Base-by-base conservation (phyloP, 2,329 filamentous ascomycete genomes). In the Cephalotrichum gorgonifer region DNA sequence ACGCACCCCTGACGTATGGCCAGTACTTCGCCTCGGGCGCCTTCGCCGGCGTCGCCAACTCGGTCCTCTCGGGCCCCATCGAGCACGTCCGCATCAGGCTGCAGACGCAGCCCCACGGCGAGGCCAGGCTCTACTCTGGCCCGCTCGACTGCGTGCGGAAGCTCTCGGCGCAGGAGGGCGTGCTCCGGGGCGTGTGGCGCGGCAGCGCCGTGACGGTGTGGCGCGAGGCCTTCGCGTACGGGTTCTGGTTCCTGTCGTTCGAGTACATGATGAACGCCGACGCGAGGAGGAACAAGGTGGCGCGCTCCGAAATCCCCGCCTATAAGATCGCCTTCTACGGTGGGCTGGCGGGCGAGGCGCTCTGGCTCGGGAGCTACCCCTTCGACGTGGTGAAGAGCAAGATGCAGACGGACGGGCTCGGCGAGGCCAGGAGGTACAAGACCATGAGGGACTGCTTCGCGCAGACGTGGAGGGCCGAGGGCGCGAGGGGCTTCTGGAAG, bases 341-440 rank as follows among this genome's bases (percentile, higher is more conserved):
- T 55, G 93, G 93, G 42, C 67, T 98, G 38, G 93, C 93, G 0
- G 93, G 93, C 57, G 93, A 98, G 74, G 88, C 83, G 47, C 77
- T 98, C 50, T 98, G 93, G 93, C 72, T 98, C 49, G 77, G 78
- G 31, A 95, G 88, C 62, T 98, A 98, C 69, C 93, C 93, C 22
- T 85, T 98, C 55, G 93, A 98, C 68, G 91, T 98, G 26, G 70
- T 98, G 69, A 98, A 98, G 85, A 95, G 88, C 70, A 97, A 95
- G 79, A 96, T 97, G 91, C 93, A 98, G 78, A 95, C 85, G 51
- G 93, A 98, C 69, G 90, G 87, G 0, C 93, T 96, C 62, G 88
- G 87, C 4, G 53, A 64, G 44, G 70, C 77, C 54, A 81, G 83
- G 72, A 76, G 76, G 62, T 98, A 86, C 69, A 79, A 72, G 64